These are phyloP conservation scores for Fusarium oligoseptatum DNA, from an alignment of 2,329 filamentous ascomycete species.

Conservation along the genomic window DNA sequence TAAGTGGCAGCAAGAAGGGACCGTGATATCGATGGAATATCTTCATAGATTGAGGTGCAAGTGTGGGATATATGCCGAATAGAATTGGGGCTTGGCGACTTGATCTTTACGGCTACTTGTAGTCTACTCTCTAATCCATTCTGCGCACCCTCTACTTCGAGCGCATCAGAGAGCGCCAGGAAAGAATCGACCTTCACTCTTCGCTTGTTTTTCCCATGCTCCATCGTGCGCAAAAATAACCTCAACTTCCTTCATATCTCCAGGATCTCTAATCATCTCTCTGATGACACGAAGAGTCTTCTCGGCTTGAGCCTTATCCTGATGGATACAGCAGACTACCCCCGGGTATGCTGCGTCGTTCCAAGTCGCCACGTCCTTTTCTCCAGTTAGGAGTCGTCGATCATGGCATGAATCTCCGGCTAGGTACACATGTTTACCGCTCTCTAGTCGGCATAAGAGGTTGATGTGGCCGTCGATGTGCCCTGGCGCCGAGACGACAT, in stretches of 20 bases:
- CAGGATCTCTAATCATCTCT: neutral
- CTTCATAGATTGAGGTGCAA: neutral
- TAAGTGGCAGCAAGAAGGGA: neutral
- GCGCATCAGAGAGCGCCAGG: neutral
- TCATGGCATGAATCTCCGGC: conserved; percentile 25
- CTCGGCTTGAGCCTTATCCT: conserved; percentile 2
- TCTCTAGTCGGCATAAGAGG: conserved; percentile 11
- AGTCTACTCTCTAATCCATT: neutral
- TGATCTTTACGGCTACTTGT: neutral
- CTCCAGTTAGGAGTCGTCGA: conserved; percentile 4
- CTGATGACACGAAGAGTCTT: conserved; percentile 9
- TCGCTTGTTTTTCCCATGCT: conserved; percentile 11
- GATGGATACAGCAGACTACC: conserved; percentile 17
- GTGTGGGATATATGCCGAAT: neutral
- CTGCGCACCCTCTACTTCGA: neutral
- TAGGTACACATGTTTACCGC: conserved; percentile 15
- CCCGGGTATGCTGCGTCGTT: conserved; percentile 1
- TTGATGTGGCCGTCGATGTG: conserved; percentile 26
- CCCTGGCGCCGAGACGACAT: conserved; percentile 11
- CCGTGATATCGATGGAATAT: neutral
- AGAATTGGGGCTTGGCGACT: neutral
- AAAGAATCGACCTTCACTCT: neutral
- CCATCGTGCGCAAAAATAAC: conserved; percentile 28
- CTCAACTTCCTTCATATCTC: conserved; percentile 3
- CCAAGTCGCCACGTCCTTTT: conserved; percentile 22